These are phyloP conservation scores for Chaetoscypha palmicola DNA, from an alignment of 2,329 filamentous ascomycete genomes.

Conservation along the genomic window DNA sequence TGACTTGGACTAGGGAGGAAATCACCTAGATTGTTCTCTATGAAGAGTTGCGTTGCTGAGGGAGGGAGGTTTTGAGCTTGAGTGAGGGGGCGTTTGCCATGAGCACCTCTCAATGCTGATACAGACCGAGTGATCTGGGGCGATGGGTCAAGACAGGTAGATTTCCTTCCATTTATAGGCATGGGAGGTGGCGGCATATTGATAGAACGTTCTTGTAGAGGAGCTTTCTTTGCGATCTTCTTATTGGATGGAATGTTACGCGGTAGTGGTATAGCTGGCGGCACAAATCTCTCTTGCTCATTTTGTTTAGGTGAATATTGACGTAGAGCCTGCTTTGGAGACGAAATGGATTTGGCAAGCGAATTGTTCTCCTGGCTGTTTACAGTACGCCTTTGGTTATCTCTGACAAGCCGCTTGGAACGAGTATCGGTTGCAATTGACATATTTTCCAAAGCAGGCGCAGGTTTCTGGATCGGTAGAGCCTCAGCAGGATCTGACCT, in stretches of 20 bases:
- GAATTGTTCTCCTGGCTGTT: neutral
- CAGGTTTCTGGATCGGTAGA: neutral
- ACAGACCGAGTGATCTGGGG: neutral
- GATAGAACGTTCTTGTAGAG: conserved; percentile 7
- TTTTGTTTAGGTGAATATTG: neutral
- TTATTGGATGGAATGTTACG: neutral
- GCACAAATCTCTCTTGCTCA: neutral
- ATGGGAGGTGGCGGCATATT: conserved; percentile 17
- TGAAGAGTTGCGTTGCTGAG: conserved; percentile 42
- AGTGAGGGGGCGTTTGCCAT: neutral
- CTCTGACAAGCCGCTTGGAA: neutral
- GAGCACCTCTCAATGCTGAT: neutral
- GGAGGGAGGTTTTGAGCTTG: neutral
- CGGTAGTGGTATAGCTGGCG: neutral
- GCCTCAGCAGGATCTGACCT: conserved; percentile 9
- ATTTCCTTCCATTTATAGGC: neutral
- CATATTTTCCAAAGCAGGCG: neutral
- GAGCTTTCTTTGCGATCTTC: neutral
- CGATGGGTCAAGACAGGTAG: neutral
- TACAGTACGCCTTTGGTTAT: neutral
- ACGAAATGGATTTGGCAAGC: neutral
- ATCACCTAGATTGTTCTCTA: conserved; percentile 43
- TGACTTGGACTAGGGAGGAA: conserved; percentile 52
- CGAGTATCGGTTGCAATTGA: too few relatives aligned
- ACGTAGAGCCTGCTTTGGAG: neutral